A percentile compares a stretch with the other conserved stretches of the same genome.
Conservation (phyloP, 129 eudicot genomes). For the Kitagawia praeruptora region DNA sequence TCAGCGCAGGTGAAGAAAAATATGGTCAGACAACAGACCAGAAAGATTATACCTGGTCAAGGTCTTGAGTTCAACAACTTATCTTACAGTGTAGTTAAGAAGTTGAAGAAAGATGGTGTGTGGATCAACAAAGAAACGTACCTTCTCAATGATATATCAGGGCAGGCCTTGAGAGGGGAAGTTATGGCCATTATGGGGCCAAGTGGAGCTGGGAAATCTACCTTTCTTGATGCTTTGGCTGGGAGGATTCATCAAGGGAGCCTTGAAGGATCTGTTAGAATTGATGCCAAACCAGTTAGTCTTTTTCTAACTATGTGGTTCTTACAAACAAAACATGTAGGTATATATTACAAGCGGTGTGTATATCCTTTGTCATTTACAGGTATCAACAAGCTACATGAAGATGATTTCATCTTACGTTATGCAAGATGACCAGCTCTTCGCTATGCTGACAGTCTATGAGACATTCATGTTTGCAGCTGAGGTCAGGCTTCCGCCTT, state of each 20-base stretch:
- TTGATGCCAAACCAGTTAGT: conserved; percentile 63
- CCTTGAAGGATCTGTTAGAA: conserved; percentile 66
- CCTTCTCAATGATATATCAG: conserved; percentile 69
- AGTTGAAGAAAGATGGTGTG: conserved; percentile 66
- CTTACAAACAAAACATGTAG: neutral
- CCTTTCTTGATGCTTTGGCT: conserved; percentile 79
- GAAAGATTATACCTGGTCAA: conserved; percentile 49
- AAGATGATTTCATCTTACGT: conserved; percentile 41
- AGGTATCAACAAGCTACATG: conserved; percentile 12
- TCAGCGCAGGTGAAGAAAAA: conserved; percentile 24
- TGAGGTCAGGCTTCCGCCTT: conserved; percentile 78
- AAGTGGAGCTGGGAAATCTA: conserved; percentile 82
- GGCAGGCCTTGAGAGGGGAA: conserved; percentile 75
- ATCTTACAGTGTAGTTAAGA: conserved; percentile 71
- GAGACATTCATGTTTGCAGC: conserved; percentile 94
- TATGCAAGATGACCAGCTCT: conserved; percentile 94
- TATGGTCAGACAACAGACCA: conserved; percentile 23
- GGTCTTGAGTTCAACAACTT: conserved; percentile 65
- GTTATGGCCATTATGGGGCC: conserved; percentile 89
- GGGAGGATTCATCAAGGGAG: conserved; percentile 81
- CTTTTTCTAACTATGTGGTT: neutral
- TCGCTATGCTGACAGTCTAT: conserved; percentile 72
- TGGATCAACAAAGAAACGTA: conserved; percentile 68
- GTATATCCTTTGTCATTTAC: neutral
- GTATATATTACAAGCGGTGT: neutral